These are phyloP conservation scores for Yarrowia keelungensis DNA, from an alignment of 805 yeast genomes.

Conservation along the genomic window DNA sequence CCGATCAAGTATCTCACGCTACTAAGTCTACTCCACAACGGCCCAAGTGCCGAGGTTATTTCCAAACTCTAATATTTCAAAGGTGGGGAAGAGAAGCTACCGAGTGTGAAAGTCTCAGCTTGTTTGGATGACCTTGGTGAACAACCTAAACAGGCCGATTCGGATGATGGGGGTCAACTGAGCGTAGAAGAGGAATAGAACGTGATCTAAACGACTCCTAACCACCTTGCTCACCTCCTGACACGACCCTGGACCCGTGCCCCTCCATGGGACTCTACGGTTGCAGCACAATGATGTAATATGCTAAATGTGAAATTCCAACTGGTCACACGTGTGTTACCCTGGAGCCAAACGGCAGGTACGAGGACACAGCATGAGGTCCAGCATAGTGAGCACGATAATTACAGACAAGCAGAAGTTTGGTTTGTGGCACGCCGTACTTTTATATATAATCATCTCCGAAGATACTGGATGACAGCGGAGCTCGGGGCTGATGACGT, in stretches of 20 bases:
- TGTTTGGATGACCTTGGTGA: slow-evolving; percentile 9
- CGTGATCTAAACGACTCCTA: too few species aligned
- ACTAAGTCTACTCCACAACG: slow-evolving; percentile 37
- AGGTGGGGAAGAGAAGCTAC: slow-evolving; percentile 36
- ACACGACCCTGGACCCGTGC: too few species aligned
- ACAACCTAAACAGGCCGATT: slow-evolving; percentile 19
- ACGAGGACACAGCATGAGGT: too few species aligned
- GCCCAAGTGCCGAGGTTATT: slow-evolving; percentile 38
- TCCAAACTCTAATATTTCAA: slow-evolving; percentile 8
- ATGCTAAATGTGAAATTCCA: neutral
- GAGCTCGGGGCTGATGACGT: neutral
- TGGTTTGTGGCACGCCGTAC: too few species aligned
- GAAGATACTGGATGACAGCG: neutral
- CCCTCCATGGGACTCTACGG: neutral
- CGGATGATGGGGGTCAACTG: neutral
- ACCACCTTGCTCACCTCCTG: too few species aligned
- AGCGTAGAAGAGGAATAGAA: too few species aligned
- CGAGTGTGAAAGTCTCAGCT: slow-evolving; percentile 35
- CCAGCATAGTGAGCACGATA: too few species aligned
- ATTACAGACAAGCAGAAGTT: too few species aligned
- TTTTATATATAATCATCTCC: too few species aligned
- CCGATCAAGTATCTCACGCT: slow-evolving; percentile 19
- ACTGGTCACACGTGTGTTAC: slow-evolving; percentile 27
- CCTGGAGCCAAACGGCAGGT: slow-evolving; percentile 17
- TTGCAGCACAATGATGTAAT: neutral